Base-by-base conservation (phyloP, 2,329 filamentous ascomycete species). In the Venturiaceae sp. region DNA sequence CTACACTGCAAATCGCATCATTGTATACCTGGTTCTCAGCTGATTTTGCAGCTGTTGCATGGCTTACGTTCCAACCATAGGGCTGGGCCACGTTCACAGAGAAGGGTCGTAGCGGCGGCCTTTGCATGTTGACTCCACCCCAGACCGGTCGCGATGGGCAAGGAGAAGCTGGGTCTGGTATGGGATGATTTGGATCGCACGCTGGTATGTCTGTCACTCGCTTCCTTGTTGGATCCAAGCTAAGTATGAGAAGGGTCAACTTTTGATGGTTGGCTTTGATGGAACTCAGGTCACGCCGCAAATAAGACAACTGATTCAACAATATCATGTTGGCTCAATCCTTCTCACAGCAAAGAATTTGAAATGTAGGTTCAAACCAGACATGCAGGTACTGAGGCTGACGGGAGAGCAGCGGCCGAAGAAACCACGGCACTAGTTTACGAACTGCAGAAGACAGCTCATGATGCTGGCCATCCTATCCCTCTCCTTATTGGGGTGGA, bases 401-500 rank as follows among this genome's bases (percentile, higher is more conserved):
- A 56, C 26, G 8, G 14, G n/a, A 26, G 11, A 28, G 13, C 71
- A 97, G 92, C 92, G 67, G 92, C 92, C 61, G 86, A 95, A 70
- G 88, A 96, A 68, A 92, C 92, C 33, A 92, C 92, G 46, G 83
- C 82, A 67, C 80, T 97, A 44, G 90, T 96, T 32, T 87, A 94
- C 68, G 91, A 97, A 68, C 79, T 99, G 47, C 94, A 99, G 73
- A 91, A 86, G 54, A 92, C 95, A 68, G 94, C 94, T 37, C 88
- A 90, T 68, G 83, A 95, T 72, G 87, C 92, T 60, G 92, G 92
- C 21, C 92, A 97, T 71, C 87, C 88, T 3, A 86, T 92, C 2
- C 94, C 94, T 2, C 76, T 99, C 19, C 79, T 95, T 58, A 96
- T 99, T 65, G 92, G 88, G 39, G 77, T 97, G 37, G 94, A 97